Base-by-base conservation (phyloP, 2,329 filamentous ascomycete genomes). In the Cladophialophora immunda region DNA sequence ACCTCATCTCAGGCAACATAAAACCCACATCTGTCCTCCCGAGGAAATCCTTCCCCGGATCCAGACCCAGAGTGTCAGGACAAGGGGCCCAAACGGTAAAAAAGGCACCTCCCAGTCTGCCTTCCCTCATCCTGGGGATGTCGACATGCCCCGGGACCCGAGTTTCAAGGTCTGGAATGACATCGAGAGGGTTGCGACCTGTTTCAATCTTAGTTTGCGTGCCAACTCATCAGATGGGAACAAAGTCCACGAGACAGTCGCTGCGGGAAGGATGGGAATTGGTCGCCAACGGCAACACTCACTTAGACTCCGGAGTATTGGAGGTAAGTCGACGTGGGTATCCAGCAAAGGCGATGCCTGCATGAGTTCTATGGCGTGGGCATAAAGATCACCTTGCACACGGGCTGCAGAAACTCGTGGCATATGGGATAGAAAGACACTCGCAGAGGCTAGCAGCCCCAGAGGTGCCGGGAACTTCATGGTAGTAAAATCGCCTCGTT, bases 51-150 rank as follows among this genome's bases (percentile, higher is more conserved):
- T 15, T 15, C 19, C 63, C 67, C 2, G 67, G 54, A 52, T 66
- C 64, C n/a, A 53, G 45, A n/a, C 4, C 85, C 84, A 58, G 86
- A 87, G 73, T 94, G 87, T 78, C 77, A 0, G 93, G 92, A 74
- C 94, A 97, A 0, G 87, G 87, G 45, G 90, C 87, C 73, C 85
- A 97, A 11, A 95, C 92, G 75, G 90, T 94, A 94, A 94, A 97
- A 77, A 97, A 98, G 15, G 92, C 89, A 62, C 93, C 94, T 38
- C 93, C 93, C 68, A 90, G 87, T 71, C 85, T 83, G 1, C 94
- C 93, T 57, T 87, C 78, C 38, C 86, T 83, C 57, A 97, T 83
- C 7, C 93, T 87, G 0, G 90, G 89, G 9, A 97, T 81, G 77
- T 97, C 94, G 59, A 95, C 90, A 72, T 97, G 92, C 2, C 84